A percentile compares a stretch with the other conserved stretches of the same genome.
These are phyloP conservation scores for Gnetum montanum DNA, from an alignment of 75 land plant species.

Conservation along the genomic window DNA sequence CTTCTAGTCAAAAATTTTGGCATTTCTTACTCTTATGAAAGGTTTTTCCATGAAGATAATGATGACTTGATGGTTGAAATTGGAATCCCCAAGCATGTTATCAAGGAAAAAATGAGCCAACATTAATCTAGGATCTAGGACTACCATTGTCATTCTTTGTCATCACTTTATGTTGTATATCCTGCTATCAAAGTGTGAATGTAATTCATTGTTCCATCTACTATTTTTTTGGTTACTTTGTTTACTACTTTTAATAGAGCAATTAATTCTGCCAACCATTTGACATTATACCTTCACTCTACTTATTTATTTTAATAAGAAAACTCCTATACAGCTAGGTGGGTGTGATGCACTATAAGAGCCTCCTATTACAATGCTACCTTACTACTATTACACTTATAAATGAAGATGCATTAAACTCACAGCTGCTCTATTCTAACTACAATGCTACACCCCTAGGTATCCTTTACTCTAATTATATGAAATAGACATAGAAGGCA, in stretches of 20 bases:
- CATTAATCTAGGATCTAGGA: slow-evolving; percentile 85
- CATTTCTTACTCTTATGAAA: slow-evolving; percentile 68
- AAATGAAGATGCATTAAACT: no score
- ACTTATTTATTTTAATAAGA: background rate
- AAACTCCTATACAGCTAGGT: no score
- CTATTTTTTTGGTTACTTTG: background rate
- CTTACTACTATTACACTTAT: background rate
- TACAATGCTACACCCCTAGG: no score
- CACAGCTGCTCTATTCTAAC: no score
- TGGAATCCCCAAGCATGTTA: slow-evolving; percentile 47
- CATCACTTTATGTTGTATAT: slow-evolving; percentile 78
- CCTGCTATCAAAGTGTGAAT: slow-evolving; percentile 90
- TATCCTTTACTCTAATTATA: no score
- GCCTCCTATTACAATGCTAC: background rate
- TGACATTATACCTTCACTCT: background rate
- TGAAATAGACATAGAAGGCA: no score
- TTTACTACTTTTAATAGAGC: background rate
- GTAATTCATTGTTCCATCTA: background rate
- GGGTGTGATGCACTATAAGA: background rate
- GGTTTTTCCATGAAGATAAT: slow-evolving; percentile 81
- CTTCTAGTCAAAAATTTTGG: slow-evolving; percentile 86
- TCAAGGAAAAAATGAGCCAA: slow-evolving; percentile 69
- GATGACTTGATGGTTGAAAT: slow-evolving; percentile 31
- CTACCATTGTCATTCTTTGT: slow-evolving; percentile 64
- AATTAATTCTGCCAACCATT: background rate